These are phyloP conservation scores for Cardamine chenopodiifolia DNA, from an alignment of 345 rosid genomes.

Conservation along the genomic window DNA sequence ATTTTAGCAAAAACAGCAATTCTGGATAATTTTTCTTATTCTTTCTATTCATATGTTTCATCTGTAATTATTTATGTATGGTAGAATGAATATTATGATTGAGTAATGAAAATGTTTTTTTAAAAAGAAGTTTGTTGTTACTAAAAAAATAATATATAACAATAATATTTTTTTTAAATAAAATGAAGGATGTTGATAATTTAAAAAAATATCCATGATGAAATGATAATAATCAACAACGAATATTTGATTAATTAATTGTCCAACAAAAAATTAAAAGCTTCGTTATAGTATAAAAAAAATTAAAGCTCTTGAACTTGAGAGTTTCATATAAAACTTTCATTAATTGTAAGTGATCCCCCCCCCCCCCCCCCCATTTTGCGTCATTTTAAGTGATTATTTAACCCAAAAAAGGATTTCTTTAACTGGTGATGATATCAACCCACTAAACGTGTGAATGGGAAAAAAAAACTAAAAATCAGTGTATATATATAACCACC, in stretches of 20 bases:
- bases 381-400: too few relatives aligned
- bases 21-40: too few relatives aligned
- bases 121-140: background rate
- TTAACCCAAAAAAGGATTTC: too few relatives aligned
- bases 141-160: background rate
- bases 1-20: too few relatives aligned
- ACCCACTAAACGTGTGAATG: background rate
- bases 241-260: background rate
- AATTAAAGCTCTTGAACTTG: background rate
- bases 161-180: background rate
- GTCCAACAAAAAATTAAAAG: background rate
- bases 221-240: background rate
- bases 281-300: too few relatives aligned
- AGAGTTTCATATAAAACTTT: constrained; percentile 3
- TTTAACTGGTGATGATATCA: constrained; percentile 8
- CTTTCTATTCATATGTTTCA: too few relatives aligned
- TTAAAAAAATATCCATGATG: background rate
- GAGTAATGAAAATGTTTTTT: too few relatives aligned
- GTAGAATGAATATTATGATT: too few relatives aligned
- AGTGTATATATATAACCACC: background rate
- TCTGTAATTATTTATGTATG: too few relatives aligned
- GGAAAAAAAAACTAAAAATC: background rate
- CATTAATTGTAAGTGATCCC: too few relatives aligned
- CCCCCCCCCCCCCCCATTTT: too few relatives aligned
- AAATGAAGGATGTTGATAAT: background rate